Evolutionary conservation across 768 basidiomycete genomes (phyloP).

Genomic region (Postia placenta): DNA sequence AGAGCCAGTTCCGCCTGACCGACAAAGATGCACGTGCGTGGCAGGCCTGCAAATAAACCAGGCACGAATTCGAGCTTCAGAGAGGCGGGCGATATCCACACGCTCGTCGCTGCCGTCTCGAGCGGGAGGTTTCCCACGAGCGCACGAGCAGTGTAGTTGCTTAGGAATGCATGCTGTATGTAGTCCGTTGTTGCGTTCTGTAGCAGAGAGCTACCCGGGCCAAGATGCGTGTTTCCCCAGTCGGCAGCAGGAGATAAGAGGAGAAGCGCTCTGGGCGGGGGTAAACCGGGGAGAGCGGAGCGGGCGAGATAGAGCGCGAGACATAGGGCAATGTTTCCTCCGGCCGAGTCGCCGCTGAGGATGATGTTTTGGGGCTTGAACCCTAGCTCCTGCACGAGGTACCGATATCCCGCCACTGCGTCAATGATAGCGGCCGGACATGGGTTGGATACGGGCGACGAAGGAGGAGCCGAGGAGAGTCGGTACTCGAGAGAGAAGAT

Average conservation of each 20-base stretch:
- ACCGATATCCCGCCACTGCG: slow-evolving; percentile 33
- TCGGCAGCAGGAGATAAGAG: slow-evolving; percentile 52
- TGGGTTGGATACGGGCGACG: no score
- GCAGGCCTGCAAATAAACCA: slow-evolving; percentile 49
- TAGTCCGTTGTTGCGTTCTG: slow-evolving; percentile 26
- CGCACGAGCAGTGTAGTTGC: slow-evolving; percentile 30
- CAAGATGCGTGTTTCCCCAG: slow-evolving; percentile 34
- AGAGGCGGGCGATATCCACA: slow-evolving; percentile 57
- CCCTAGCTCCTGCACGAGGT: slow-evolving; percentile 38
- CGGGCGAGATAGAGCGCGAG: slow-evolving; percentile 31
- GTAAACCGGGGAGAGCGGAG: neutral
- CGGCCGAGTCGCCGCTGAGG: slow-evolving; percentile 49
- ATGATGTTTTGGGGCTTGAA: slow-evolving; percentile 39
- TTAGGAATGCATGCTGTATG: slow-evolving; percentile 5
- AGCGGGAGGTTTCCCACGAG: slow-evolving; percentile 44
- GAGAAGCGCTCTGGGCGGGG: slow-evolving; percentile 25
- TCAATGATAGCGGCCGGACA: slow-evolving; percentile 39
- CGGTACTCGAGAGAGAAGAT: no score
- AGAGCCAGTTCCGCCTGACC: slow-evolving; percentile 54
- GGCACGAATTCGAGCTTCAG: slow-evolving; percentile 19
- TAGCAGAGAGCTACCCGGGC: slow-evolving; percentile 2
- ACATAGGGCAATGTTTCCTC: slow-evolving; percentile 41
- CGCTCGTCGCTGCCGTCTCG: slow-evolving; percentile 38
- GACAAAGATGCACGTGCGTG: slow-evolving; percentile 51
- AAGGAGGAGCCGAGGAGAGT: slow-evolving; percentile 24